phyloP scores from a whole-genome alignment of 495 filamentous ascomycete species.

The Penicillium daleae region DNA sequence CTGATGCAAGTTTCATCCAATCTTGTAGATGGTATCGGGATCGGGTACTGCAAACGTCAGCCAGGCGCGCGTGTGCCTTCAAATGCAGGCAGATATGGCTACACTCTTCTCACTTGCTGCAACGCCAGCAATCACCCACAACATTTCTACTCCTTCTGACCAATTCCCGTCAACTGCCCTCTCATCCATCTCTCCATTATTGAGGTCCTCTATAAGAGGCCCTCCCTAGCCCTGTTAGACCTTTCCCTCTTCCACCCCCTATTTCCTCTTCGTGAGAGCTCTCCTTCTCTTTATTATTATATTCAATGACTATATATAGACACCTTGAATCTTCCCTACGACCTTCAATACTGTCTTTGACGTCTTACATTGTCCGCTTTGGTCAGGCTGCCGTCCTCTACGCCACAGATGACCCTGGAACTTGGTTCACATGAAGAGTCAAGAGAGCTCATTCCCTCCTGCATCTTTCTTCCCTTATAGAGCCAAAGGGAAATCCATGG shows the following conservation, averaged over 20 bases:
- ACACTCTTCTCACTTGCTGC: background rate
- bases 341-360: background rate
- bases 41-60: background rate
- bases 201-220: too few species aligned
- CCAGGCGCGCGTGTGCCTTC: too few species aligned
- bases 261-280: too few species aligned
- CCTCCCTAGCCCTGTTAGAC: too few species aligned
- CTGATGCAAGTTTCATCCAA: background rate
- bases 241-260: too few species aligned
- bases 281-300: background rate
- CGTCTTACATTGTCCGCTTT: background rate
- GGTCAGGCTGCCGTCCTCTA: background rate
- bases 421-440: too few species aligned
- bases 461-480: too few species aligned
- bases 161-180: background rate
- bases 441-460: too few species aligned
- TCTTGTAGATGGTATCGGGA: background rate
- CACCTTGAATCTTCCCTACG: background rate
- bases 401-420: background rate
- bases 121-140: background rate
- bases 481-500: too few species aligned
- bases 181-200: too few species aligned
- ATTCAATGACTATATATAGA: background rate
- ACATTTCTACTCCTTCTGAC: too few species aligned
- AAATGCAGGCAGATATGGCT: too few species aligned